Evolutionary conservation across 176 grass and related monocot species (phyloP), one percentile per base, ranked within the genome.

Genomic region (Ampelocalamus luodianensis): DNA sequence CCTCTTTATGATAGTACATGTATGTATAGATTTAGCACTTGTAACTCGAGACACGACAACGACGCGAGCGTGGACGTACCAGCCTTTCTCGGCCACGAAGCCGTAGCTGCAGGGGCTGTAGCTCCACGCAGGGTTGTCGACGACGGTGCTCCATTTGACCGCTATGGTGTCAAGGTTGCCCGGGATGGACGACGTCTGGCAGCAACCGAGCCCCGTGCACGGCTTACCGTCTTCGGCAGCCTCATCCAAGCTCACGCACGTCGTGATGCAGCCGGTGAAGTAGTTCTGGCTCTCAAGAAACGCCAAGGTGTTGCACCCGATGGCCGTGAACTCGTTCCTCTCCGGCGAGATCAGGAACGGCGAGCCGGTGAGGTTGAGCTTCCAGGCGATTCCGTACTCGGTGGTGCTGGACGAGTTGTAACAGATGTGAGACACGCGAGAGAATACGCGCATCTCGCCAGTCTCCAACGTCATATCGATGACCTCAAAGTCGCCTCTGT

Each of bases 161-260:
- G n/a, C n/a, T n/a, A n/a, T n/a, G n/a, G n/a, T n/a, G n/a, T n/a
- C n/a, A n/a, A n/a, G n/a, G n/a, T n/a, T n/a, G n/a, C n/a, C n/a
- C n/a, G n/a, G 60, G 42, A 83, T 60, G 3, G 42, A 1, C 1
- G 42, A 1, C 1, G 22, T 70, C 71, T 88, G 86, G 79, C 86
- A 88, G 75, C 86, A 88, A 4, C 83, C 83, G 2, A 79, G 22
- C 32, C 84, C 75, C 67, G 68, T 48, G 65, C 84, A 86, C 26
- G 14, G 5, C 0, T 44, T 70, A 64, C 27, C 53, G n/a, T 63
- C 76, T 0, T 34, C 10, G 29, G 81, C 62, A 42, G 81, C 74
- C 9, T 0, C 5, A 12, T 16, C n/a, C 17, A 24, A 0, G 75
- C 15, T 24, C 2, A 0, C 4, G 45, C 88, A 90, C 12, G 38